These are phyloP conservation scores for Coleophoma cylindrospora DNA, from an alignment of 2,329 filamentous ascomycete genomes.

Conservation along the genomic window DNA sequence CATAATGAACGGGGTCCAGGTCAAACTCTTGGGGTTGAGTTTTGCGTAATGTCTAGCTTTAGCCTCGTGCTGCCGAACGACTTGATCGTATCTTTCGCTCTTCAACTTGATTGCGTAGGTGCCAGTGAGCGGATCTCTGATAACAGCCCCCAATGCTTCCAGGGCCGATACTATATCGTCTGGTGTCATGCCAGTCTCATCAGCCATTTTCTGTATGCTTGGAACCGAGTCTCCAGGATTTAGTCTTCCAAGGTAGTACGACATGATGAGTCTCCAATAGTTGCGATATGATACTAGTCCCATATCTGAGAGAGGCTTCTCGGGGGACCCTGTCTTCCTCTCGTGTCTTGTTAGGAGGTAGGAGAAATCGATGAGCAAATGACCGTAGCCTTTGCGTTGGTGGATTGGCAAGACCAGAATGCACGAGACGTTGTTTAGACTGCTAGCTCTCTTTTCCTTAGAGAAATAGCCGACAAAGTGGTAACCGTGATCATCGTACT, in stretches of 20 bases:
- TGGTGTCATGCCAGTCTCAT: constrained; percentile 89
- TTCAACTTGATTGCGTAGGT: constrained; percentile 88
- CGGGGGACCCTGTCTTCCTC: constrained; percentile 88
- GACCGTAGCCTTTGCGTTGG: constrained; percentile 94
- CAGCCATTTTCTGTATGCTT: constrained; percentile 67
- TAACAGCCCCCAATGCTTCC: constrained; percentile 82
- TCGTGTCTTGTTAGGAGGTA: constrained; percentile 93
- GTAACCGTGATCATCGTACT: constrained; percentile 85
- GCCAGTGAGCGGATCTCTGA: constrained; percentile 83
- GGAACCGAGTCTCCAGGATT: constrained; percentile 45
- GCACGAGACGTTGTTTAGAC: constrained; percentile 95
- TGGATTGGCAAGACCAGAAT: constrained; percentile 95
- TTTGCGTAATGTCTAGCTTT: constrained; percentile 72
- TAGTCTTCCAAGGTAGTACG: constrained; percentile 70
- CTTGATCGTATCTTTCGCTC: constrained; percentile 77
- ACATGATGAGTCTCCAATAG: constrained; percentile 90
- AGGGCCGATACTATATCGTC: constrained; percentile 95
- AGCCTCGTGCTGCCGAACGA: constrained; percentile 81
- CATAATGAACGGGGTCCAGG: constrained; percentile 98
- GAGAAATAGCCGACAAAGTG: constrained; percentile 99
- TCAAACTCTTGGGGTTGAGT: constrained; percentile 72
- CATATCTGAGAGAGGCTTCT: constrained; percentile 98
- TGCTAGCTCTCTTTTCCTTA: constrained; percentile 93
- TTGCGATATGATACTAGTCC: constrained; percentile 94
- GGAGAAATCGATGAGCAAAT: constrained; percentile 95